These are phyloP conservation scores for Mycena latifolia DNA, from an alignment of 768 basidiomycete species.

Conservation along the genomic window DNA sequence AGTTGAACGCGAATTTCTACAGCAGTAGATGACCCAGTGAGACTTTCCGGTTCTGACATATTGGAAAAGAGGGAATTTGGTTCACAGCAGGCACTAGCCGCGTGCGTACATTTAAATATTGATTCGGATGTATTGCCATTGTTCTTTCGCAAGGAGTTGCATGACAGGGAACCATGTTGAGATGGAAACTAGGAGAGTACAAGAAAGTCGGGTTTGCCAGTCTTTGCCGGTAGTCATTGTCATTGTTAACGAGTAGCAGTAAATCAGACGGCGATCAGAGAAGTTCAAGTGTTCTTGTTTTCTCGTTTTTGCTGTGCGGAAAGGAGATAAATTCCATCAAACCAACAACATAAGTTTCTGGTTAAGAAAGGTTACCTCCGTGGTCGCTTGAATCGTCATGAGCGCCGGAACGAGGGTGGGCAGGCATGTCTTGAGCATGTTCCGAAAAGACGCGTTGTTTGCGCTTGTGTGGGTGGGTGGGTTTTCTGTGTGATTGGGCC, in stretches of 20 bases:
- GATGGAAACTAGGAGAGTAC: slow-evolving; percentile 11
- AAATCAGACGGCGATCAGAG: not conserved
- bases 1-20: slow-evolving; percentile 11
- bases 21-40: not conserved
- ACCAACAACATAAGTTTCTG: too few relatives aligned
- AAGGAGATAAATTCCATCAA: not conserved
- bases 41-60: not conserved
- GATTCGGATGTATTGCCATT: slow-evolving; percentile 14
- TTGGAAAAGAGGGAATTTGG: not conserved
- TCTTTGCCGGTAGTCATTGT: not conserved
- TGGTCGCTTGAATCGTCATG: too few relatives aligned
- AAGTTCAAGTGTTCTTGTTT: not conserved
- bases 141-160: slow-evolving; percentile 3
- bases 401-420: too few relatives aligned
- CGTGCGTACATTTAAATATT: not conserved
- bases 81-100: not conserved
- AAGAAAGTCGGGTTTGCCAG: too few relatives aligned
- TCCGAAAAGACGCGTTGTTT: too few relatives aligned
- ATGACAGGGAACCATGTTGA: slow-evolving; percentile 12
- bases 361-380: too few relatives aligned
- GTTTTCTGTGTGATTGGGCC: too few relatives aligned
- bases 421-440: too few relatives aligned
- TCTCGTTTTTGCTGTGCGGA: not conserved
- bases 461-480: too few relatives aligned
- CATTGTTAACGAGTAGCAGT: not conserved